Evolutionary conservation across 768 basidiomycete species (phyloP).

Genomic region (Cystobasidium ongulense): DNA sequence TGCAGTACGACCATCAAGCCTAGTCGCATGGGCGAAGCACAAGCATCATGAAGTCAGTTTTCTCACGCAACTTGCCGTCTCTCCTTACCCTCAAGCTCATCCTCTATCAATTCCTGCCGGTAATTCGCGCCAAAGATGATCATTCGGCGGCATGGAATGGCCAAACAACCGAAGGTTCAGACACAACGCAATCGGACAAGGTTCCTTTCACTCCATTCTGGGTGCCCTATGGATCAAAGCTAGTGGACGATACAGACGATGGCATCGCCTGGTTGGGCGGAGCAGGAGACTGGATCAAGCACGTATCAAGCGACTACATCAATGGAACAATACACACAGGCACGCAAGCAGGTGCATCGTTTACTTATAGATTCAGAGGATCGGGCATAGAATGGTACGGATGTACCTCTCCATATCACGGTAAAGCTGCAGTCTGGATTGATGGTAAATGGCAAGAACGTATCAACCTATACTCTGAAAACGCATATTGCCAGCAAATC

Average conservation of each 20-base stretch:
- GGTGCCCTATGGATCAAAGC: conserved; percentile 11
- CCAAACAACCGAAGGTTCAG: conserved; percentile 9
- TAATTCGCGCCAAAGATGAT: background rate
- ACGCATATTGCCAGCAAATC: background rate
- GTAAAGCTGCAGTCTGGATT: conserved; percentile 11
- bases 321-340: background rate
- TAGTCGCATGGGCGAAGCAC: too few relatives aligned
- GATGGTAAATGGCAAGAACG: background rate
- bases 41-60: too few relatives aligned
- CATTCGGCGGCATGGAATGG: conserved; percentile 24
- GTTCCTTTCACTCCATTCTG: conserved; percentile 23
- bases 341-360: background rate
- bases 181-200: conserved; percentile 5
- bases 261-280: background rate
- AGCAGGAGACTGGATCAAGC: background rate
- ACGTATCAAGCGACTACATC: background rate
- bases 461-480: conserved; percentile 2
- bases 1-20: too few relatives aligned
- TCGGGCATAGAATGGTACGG: conserved; percentile 24
- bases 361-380: background rate
- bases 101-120: too few relatives aligned
- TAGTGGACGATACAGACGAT: background rate
- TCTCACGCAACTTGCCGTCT: too few relatives aligned
- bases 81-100: too few relatives aligned
- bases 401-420: background rate